phyloP scores from a whole-genome alignment of 1,139 yeast genomes.

The Kodamaea derodonti region DNA sequence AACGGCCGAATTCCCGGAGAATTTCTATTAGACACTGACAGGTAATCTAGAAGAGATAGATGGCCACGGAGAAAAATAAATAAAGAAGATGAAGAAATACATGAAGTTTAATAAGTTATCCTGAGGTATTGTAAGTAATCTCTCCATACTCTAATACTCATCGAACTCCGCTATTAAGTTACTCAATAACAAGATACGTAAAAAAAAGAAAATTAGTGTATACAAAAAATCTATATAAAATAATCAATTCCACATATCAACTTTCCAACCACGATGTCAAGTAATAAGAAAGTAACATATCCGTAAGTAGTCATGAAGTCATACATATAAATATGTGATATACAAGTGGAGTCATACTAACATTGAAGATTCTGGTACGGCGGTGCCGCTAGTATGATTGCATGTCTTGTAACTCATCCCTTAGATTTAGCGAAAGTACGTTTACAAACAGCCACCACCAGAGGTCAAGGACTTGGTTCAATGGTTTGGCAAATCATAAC shows the following conservation, averaged over 20 bases:
- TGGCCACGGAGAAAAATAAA: not conserved
- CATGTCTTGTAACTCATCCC: slow-evolving; percentile 66
- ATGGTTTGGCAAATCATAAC: slow-evolving; percentile 60
- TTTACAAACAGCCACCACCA: slow-evolving; percentile 65
- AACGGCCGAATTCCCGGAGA: not conserved
- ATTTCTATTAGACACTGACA: no score
- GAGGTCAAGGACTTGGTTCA: slow-evolving; percentile 57
- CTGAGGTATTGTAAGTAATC: not conserved
- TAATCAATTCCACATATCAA: not conserved
- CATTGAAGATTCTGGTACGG: slow-evolving; percentile 44
- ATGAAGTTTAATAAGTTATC: not conserved
- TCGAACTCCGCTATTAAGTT: not conserved
- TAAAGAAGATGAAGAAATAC: not conserved
- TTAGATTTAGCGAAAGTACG: slow-evolving; percentile 83
- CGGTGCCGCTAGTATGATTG: slow-evolving; percentile 65
- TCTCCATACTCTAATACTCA: not conserved
- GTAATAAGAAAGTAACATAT: slow-evolving; percentile 11
- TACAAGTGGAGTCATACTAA: slow-evolving; percentile 9
- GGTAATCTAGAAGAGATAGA: no score
- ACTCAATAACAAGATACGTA: not conserved
- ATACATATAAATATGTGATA: not conserved
- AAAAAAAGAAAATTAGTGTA: slow-evolving; percentile 1
- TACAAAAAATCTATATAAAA: slow-evolving; percentile 1
- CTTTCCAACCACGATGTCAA: slow-evolving; percentile 2
- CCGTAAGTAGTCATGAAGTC: slow-evolving; percentile 11